Evolutionary conservation across 129 eudicot genomes (phyloP), one percentile per base, ranked within the genome.

Genomic region (Tagetes patula): DNA sequence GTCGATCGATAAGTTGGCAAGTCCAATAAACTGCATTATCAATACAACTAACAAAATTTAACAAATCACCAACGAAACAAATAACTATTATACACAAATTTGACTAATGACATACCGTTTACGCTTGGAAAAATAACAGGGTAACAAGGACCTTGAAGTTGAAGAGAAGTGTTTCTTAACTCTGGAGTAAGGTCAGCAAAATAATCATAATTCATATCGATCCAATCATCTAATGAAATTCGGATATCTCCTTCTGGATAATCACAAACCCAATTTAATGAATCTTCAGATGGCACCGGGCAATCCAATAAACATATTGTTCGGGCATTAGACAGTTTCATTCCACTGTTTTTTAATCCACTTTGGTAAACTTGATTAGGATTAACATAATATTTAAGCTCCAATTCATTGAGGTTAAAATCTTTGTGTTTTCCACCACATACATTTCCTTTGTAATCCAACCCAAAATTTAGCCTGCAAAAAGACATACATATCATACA

Each of bases 111-210:
- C 86, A 47, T 83, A 93, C 99, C 97, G 75, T 95, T 91, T 49
- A 91, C 97, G 76, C 96, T 95, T 32, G 99, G 99, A 82, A 91
- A 95, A 70, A 95, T 86, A 50, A 95, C 86, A 3, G 99, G 99
- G 79, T 95, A 95, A 79, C 99, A 95, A 68, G 97, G 99, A 42
- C 99, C 99, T 77, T 83, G 97, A 77, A 95, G 97, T 63, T 86
- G 97, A 71, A 95, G 91, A 77, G 99, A 95, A 59, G 77, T 80
- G 83, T 95, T 95, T 67, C 97, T 85, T 49, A 95, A 79, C 3
- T 84, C 96, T 20, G 97, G 97, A 69, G 97, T 87, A 60, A 95
- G 97, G 45, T 88, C 91, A 5, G 89, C 96, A 82, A 79, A 95
- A 71, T 95, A 95, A 79, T 91, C 97, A 68, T 88, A 95, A 70